Base-by-base conservation (phyloP, 2,329 filamentous ascomycete genomes). In the Whalleya microplaca region DNA sequence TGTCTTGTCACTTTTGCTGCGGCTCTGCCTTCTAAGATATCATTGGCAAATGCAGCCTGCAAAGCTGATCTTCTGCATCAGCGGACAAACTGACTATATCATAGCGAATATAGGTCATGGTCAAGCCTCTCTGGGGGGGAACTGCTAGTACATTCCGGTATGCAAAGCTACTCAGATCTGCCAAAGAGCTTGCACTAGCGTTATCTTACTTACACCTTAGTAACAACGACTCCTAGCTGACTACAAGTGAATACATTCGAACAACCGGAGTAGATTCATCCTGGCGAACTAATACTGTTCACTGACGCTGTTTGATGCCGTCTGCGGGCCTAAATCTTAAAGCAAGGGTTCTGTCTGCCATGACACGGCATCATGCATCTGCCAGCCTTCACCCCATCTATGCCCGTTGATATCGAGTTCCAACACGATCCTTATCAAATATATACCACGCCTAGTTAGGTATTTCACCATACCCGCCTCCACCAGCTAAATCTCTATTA, bases 291-390 rank as follows among this genome's bases (percentile, higher is more conserved):
- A 45, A 20, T 29, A 18, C 32, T 29, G 40, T 55, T 57, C 49
- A 50, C 45, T 48, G 29, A 20, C 21, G 23, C 56, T 53, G 55
- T 59, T 59, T 64, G 60, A 44, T 52, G 20, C 37, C 21, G 12
- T 19, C 46, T 18, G 53, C 53, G 48, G 53, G 48, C 18, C 45
- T 20, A 41, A 55, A 56, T 16, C 27, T 16, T 54, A 27, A 27
- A 27, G 18, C 42, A 29, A 44, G 53, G 43, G 23, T 21, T 46
- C 53, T 63, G 49, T 50, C 51, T 59, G 59, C 55, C 32, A 53
- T 43, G 55, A 49, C 21, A 37, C 63, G 65, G 67, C 54, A 55
- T 19, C 56, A 55, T 58, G 61, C 67, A 65, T 64, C 55, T 59
- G 48, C 55, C 55, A 60, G 56, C 56, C 55, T 64, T 56, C 49